Evolutionary conservation across 2,329 filamentous ascomycete genomes (phyloP).

Genomic region (Neonectria magnoliae): DNA sequence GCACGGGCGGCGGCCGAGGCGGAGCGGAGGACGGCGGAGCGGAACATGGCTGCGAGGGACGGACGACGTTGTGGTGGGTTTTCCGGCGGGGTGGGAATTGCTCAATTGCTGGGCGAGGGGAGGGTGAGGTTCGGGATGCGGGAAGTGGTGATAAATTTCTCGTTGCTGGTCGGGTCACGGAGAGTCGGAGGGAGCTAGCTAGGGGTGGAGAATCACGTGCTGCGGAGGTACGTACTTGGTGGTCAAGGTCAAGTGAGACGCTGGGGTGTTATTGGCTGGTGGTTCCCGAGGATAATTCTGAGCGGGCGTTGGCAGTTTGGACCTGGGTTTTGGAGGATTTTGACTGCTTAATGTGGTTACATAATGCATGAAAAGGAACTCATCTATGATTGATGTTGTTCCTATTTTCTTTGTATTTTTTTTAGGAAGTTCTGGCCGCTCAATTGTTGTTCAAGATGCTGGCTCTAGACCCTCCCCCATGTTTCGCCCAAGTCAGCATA

Average conservation of each 20-base stretch:
- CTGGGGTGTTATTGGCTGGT: conserved; percentile 20
- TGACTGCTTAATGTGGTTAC: too few relatives aligned
- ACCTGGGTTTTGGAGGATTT: background rate
- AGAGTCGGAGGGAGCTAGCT: conserved; percentile 45
- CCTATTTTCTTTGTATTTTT: conserved; percentile 1
- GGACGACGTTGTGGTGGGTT: background rate
- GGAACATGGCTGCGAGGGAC: conserved; percentile 74
- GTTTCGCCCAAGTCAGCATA: conserved; percentile 36
- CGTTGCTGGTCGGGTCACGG: conserved; percentile 45
- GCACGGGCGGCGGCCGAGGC: conserved; percentile 72
- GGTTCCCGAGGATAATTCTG: conserved; percentile 28
- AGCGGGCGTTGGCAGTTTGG: background rate
- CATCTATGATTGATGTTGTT: background rate
- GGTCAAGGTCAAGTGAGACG: conserved; percentile 33
- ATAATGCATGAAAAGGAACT: background rate
- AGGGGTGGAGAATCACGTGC: conserved; percentile 41
- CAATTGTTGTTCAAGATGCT: conserved; percentile 2
- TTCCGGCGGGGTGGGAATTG: background rate
- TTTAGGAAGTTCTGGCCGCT: background rate
- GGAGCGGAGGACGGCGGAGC: conserved; percentile 84
- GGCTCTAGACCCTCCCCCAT: background rate
- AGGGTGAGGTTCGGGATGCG: conserved; percentile 25
- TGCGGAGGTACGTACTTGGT: conserved; percentile 5
- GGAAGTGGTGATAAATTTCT: conserved; percentile 58
- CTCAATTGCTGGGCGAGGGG: conserved; percentile 14